A percentile compares a stretch with the other conserved stretches of the same genome.
phyloP scores from a whole-genome alignment of 2,329 filamentous ascomycete genomes.

The Aspergillus flavus region DNA sequence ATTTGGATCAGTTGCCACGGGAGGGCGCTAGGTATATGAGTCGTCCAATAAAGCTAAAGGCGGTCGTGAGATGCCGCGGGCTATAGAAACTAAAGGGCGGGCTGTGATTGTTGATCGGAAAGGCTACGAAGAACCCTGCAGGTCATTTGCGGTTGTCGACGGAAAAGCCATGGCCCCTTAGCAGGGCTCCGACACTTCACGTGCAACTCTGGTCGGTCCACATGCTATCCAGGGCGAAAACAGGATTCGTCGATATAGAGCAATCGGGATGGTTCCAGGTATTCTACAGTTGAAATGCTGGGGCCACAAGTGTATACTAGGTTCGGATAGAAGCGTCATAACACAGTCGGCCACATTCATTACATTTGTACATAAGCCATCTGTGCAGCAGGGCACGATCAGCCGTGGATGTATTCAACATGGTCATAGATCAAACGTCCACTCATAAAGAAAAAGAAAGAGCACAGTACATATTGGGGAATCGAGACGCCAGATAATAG shows the following conservation, averaged over 20 bases:
- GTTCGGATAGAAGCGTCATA: too few species aligned
- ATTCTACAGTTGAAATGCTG: neutral
- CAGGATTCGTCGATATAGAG: neutral
- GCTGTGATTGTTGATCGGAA: neutral
- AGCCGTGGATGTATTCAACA: neutral
- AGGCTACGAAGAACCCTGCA: neutral
- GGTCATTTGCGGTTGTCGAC: neutral
- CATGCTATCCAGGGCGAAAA: neutral
- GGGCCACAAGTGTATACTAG: neutral
- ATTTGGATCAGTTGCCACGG: neutral
- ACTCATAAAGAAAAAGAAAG: slow-evolving; percentile 11
- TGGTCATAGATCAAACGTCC: slow-evolving; percentile 3
- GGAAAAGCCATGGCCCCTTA: neutral
- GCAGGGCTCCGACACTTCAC: neutral
- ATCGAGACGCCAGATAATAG: slow-evolving; percentile 29
- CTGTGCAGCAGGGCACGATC: neutral
- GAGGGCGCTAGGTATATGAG: neutral
- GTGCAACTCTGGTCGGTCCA: neutral
- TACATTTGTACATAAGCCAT: slow-evolving; percentile 2
- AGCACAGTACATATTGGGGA: slow-evolving; percentile 30
- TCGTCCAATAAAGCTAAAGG: neutral
- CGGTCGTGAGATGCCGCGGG: neutral
- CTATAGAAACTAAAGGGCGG: neutral
- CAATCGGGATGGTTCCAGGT: neutral
- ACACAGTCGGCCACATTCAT: neutral